Conservation (phyloP, 306 rosid genomes). For the Prunus persica region Prunus_persica_NCBIv2 NC_034009.1:41074501-41075000, state of each 20-base stretch:
- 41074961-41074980: conserved; percentile 92
- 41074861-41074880: conserved; percentile 97
- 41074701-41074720: conserved; percentile 88
- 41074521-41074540: neutral
- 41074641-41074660: neutral
- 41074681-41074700: conserved; percentile 25
- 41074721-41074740: conserved; percentile 86
- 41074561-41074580: neutral
- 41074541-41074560: neutral
- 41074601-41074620: neutral
- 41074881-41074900: conserved; percentile 82
- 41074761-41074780: conserved; percentile 87
- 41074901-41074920: conserved; percentile 64
- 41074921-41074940: conserved; percentile 69
- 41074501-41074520: neutral
- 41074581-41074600: neutral
- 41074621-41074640: neutral
- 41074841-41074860: conserved; percentile 72
- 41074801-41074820: conserved; percentile 72
- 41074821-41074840: conserved; percentile 79
- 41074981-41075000: conserved; percentile 66
- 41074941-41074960: conserved; percentile 83
- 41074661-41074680: neutral
- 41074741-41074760: conserved; percentile 70
- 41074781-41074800: conserved; percentile 92